Evolutionary conservation across 2,329 filamentous ascomycete genomes (phyloP), one percentile per base, ranked within the genome.

Genomic region (Xylaria sp.): DNA sequence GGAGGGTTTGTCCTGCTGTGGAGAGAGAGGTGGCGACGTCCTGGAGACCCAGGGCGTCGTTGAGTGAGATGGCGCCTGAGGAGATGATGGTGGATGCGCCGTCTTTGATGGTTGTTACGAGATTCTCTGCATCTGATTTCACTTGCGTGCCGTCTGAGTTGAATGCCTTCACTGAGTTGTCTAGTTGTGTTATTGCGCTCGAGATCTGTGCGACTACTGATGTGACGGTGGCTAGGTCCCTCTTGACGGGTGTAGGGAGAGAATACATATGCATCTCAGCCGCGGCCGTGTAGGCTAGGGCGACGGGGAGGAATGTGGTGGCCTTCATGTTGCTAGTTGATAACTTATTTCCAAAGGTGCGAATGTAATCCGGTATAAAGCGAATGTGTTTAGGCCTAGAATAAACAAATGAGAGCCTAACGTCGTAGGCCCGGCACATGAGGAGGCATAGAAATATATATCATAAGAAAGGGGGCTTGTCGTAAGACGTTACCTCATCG

Each of bases 131-230:
- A 55, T 74, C 69, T 2, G 66, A 51, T 33, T 78, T 49, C 0
- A 77, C 59, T 53, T 72, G 44, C 2, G 59, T 70, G 13, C 71
- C 58, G 69, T 77, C 71, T 9, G 61, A 53, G 33, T 68, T 59
- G 63, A 76, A 77, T n/a, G 71, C 65, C 65, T 77, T 74, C 22
- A 77, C 74, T 0, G 74, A 68, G 1, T 42, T 70, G 68, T 77
- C 76, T 29, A 77, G 75, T 51, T 75, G 65, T 33, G 65, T 56
- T 15, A 77, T 71, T 9, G 75, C 74, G 29, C 51, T 60, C 0
- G 72, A 71, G 39, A 76, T 71, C 47, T 73, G 64, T 1, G 65
- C 58, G 15, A 73, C 66, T 38, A 73, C 72, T 4, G 69, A 72
- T 5, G 65, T 68, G 44, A 77, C 71, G 1, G 71, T 66, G 11